Conservation (phyloP, 345 rosid genomes). For the Linum usitatissimum region DNA sequence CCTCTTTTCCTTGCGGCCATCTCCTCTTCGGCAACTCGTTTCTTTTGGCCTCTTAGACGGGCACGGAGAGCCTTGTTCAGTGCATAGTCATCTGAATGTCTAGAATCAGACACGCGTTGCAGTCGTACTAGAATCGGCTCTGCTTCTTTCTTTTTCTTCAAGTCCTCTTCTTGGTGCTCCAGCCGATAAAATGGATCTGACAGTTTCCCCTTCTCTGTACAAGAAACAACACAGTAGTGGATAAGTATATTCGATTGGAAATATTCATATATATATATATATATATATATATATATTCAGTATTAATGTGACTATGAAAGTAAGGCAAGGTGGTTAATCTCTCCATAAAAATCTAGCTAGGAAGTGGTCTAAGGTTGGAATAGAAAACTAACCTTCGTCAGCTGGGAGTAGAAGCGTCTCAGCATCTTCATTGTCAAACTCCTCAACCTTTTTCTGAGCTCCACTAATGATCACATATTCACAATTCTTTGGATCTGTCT, state of each 20-base stretch:
- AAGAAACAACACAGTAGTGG: conserved; percentile 9
- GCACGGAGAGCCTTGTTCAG: conserved; percentile 74
- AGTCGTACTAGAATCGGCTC: conserved; percentile 79
- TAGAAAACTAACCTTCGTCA: conserved; percentile 59
- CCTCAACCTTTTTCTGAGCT: conserved; percentile 77
- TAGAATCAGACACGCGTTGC: conserved; percentile 69
- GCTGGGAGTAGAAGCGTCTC: conserved; percentile 90
- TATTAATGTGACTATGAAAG: too few species aligned
- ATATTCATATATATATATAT: conserved; percentile 1
- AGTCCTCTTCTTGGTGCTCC: conserved; percentile 88
- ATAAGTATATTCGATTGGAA: too few species aligned
- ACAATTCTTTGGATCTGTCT: conserved; percentile 95
- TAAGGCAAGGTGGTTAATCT: not conserved
- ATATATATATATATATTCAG: not conserved
- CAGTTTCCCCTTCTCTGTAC: conserved; percentile 77
- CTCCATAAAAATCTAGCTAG: not conserved
- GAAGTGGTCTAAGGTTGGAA: not conserved
- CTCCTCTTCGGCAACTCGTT: conserved; percentile 84
- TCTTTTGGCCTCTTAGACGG: conserved; percentile 69
- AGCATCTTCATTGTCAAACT: conserved; percentile 82
- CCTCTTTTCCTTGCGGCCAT: conserved; percentile 58
- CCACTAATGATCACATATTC: conserved; percentile 84
- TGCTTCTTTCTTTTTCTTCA: conserved; percentile 92
- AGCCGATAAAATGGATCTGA: conserved; percentile 90
- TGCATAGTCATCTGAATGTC: conserved; percentile 81